Base-by-base conservation (phyloP, 1,139 yeast genomes). In the Maudiozyma humilis region DNA sequence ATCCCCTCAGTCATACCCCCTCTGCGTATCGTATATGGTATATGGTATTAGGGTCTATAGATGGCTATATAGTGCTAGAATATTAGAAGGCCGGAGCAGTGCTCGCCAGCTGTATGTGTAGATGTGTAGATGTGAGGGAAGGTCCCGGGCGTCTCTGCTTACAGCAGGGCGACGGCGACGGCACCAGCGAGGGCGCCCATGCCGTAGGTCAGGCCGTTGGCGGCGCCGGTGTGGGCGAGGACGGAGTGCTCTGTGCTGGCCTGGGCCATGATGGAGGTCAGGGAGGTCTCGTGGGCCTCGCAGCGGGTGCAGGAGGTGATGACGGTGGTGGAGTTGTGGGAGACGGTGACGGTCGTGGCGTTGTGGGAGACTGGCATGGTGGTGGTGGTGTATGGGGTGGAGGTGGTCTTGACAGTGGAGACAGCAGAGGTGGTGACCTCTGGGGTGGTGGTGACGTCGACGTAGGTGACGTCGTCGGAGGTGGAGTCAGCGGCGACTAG, bases 361-460 rank as follows among this genome's bases (percentile, higher is more conserved):
- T 44, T 35, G 36, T 44, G 32, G 15, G 39, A 32, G 13, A 42
- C 31, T n/a, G 47, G 15, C 20, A 52, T 13, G 30, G 58, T 52
- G 8, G 58, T 47, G 33, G 63, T 59, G 32, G 60, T 53, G 55
- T 49, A 55, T 36, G 62, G 54, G 18, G 67, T 62, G 46, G 67
- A 63, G 32, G 67, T 63, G 32, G 59, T 50, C 25, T 62, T 59
- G 42, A 58, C 58, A 33, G 67, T 60, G 19, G 70, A 49, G 37
- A 70, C 58, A 36, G 60, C 49, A 13, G 67, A 52, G 32, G 57
- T 48, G 29, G 67, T 59, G 20, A 56, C 59, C 32, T 62, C 52
- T 45, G 63, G 64, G 38, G 69, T 57, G 19, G 66, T 55, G 41
- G 67, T 62, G 36, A 51, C 51, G 37, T 61, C 65, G 40, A 63